Conservation (phyloP, 2,329 filamentous ascomycete species). For the Hymenoscyphus repandus region DNA sequence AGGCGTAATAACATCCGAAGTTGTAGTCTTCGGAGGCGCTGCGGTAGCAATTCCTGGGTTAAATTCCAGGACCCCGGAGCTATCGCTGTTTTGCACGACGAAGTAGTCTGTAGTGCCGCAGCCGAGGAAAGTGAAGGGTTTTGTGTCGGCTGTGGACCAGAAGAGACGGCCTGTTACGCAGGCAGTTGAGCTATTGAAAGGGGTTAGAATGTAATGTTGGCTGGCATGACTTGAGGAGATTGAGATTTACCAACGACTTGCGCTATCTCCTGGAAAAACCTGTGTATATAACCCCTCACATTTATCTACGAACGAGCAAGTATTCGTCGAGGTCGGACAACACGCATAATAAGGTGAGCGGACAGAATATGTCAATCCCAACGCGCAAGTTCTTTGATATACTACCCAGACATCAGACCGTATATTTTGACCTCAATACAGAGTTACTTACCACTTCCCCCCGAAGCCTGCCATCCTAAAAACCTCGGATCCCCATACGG, state of each 20-base stretch:
- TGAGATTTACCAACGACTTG: too few species aligned
- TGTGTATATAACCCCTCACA: background rate
- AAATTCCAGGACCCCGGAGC: background rate
- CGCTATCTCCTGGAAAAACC: background rate
- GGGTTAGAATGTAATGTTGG: background rate
- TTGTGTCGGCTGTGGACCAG: background rate
- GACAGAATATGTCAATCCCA: background rate
- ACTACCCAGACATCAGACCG: background rate
- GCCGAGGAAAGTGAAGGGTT: background rate
- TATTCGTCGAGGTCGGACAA: background rate
- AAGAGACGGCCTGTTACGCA: background rate
- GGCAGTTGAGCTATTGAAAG: background rate
- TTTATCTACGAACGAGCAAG: background rate
- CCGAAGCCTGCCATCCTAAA: background rate
- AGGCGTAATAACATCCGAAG: too few species aligned
- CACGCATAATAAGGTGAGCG: background rate
- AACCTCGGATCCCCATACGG: background rate
- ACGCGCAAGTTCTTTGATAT: slow-evolving; percentile 1
- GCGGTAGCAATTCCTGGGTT: background rate
- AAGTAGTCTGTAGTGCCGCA: slow-evolving; percentile 1
- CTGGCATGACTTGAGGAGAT: too few species aligned
- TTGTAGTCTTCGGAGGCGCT: background rate
- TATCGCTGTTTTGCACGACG: slow-evolving; percentile 1
- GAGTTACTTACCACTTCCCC: background rate
- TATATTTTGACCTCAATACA: too few species aligned